These are phyloP conservation scores for Trichophyton mentagrophytes DNA, from an alignment of 2,329 filamentous ascomycete genomes.

Conservation along the genomic window DNA sequence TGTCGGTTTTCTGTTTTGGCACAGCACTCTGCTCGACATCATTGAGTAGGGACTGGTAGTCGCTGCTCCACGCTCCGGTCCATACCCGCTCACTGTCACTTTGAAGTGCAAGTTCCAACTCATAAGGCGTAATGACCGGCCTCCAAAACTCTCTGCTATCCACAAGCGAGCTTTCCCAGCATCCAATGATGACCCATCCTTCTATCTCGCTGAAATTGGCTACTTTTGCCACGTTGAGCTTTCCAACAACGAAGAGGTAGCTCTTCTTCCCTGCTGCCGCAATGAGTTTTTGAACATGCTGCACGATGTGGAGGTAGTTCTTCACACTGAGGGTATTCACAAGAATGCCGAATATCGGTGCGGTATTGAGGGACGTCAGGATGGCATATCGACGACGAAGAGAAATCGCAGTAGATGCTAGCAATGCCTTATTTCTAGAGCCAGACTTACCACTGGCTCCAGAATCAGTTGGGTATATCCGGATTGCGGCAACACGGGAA, in stretches of 20 bases:
- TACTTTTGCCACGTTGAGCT: conserved; percentile 87
- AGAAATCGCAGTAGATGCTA: conserved; percentile 41
- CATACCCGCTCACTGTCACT: conserved; percentile 66
- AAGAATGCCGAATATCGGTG: conserved; percentile 78
- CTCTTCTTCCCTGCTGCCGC: conserved; percentile 75
- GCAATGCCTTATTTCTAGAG: conserved; percentile 28
- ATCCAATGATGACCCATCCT: conserved; percentile 93
- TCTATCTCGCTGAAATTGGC: conserved; percentile 94
- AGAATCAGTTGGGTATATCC: conserved; percentile 56
- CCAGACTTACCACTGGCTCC: conserved; percentile 13
- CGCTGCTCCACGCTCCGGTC: conserved; percentile 79
- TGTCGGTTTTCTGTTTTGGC: not conserved
- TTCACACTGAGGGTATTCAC: conserved; percentile 90
- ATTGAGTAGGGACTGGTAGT: conserved; percentile 59
- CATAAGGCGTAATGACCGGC: conserved; percentile 89
- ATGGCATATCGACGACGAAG: conserved; percentile 82
- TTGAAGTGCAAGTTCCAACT: conserved; percentile 65
- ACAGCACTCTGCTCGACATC: conserved; percentile 17
- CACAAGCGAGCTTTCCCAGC: conserved; percentile 90
- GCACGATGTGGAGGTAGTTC: conserved; percentile 74
- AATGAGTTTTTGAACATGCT: conserved; percentile 60
- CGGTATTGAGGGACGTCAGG: conserved; percentile 65
- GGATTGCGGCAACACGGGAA: conserved; percentile 63
- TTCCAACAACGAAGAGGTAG: conserved; percentile 93
- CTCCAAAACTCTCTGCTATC: conserved; percentile 81